A percentile compares a stretch with the other conserved stretches of the same genome.
Evolutionary conservation across 371 early-diverging fungal genomes (phyloP).

Genomic region (Mortierella sp.): DNA sequence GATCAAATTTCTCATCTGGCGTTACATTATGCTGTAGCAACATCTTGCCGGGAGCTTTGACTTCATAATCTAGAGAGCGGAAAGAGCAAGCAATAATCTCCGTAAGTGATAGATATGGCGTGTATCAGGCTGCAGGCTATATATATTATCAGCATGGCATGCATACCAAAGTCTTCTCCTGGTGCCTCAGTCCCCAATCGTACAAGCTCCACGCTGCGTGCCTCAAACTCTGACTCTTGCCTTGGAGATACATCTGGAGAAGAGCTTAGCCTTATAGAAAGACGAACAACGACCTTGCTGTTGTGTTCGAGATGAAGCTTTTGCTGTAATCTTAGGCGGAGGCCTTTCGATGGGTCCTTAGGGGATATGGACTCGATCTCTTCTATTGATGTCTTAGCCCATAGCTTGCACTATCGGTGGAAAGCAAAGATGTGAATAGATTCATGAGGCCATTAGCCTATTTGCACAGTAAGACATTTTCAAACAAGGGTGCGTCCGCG

Average conservation of each 20-base stretch:
- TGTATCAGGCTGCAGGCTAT: too few species aligned
- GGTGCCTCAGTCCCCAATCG: too few species aligned
- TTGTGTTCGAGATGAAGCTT: conserved; percentile 13
- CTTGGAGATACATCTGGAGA: background rate
- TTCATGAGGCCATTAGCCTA: too few species aligned
- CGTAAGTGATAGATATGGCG: too few species aligned
- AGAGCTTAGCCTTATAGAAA: conserved; percentile 3
- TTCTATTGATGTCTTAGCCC: conserved; percentile 17
- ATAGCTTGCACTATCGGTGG: conserved; percentile 15
- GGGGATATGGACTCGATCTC: conserved; percentile 11
- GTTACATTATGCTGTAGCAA: too few species aligned
- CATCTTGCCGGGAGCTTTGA: too few species aligned
- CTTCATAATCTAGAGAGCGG: too few species aligned
- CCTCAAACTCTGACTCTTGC: conserved; percentile 6
- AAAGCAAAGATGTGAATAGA: background rate
- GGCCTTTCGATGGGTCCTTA: background rate
- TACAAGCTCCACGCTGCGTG: too few species aligned
- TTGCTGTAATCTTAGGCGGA: conserved; percentile 19
- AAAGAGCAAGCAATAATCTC: too few species aligned
- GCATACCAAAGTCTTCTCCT: too few species aligned
- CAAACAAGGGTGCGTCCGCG: background rate
- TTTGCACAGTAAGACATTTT: background rate
- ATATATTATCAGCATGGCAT: too few species aligned
- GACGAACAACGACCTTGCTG: conserved; percentile 8
- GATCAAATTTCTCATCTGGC: too few species aligned